Evolutionary conservation across 106 monocot genomes (phyloP).

Genomic region (Dendrobium chrysotoxum): DNA sequence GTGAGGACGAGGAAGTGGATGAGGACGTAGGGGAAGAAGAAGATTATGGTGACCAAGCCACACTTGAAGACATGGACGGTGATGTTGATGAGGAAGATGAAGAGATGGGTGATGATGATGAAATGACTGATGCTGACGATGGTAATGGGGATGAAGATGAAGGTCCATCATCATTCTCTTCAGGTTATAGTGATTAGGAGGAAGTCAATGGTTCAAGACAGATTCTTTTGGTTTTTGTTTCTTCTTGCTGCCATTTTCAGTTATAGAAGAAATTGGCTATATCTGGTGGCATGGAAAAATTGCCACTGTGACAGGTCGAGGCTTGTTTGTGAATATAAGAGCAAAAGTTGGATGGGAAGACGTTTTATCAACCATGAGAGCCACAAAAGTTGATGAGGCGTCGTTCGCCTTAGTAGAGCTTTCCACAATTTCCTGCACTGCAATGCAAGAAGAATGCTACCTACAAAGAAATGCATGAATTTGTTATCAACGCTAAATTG

Average conservation of each 20-base stretch:
- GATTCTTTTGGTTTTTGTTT: neutral
- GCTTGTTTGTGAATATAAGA: too few species aligned
- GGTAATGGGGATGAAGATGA: constrained; percentile 37
- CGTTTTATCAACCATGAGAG: too few species aligned
- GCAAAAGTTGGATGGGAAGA: too few species aligned
- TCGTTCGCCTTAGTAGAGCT: too few species aligned
- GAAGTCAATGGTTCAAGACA: neutral
- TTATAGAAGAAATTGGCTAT: neutral
- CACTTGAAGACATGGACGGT: constrained; percentile 21
- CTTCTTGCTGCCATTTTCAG: neutral
- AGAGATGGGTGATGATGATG: constrained; percentile 43
- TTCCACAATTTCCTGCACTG: too few species aligned
- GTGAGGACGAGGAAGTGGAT: neutral
- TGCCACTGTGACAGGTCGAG: too few species aligned
- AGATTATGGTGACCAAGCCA: constrained; percentile 3
- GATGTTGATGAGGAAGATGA: constrained; percentile 58
- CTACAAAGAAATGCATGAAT: too few species aligned
- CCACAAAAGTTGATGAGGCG: too few species aligned
- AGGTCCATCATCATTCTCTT: constrained; percentile 47
- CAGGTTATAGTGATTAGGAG: constrained; percentile 74
- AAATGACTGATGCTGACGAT: constrained; percentile 24
- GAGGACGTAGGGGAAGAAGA: constrained; percentile 6
- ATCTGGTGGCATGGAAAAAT: too few species aligned
- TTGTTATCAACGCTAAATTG: too few species aligned
- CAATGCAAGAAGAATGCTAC: too few species aligned